Conservation (phyloP, 257 asterid species). For the Fraxinus anomala region DNA sequence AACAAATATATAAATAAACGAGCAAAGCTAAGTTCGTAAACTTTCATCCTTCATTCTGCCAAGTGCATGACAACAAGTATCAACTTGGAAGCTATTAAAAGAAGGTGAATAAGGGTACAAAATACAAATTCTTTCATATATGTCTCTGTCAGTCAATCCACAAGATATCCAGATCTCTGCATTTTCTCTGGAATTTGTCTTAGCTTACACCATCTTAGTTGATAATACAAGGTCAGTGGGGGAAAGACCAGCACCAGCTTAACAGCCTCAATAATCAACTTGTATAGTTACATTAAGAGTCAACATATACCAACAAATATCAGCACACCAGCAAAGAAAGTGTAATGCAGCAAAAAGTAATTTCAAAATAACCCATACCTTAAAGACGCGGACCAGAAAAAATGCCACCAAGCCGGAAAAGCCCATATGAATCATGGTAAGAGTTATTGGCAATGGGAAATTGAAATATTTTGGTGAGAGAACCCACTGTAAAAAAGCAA, state of each 20-base stretch:
- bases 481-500: conserved; percentile 77
- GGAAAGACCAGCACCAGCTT: conserved; percentile 8
- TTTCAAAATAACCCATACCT: conserved; percentile 50
- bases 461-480: conserved; percentile 97
- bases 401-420: conserved; percentile 95
- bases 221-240: conserved; percentile 6
- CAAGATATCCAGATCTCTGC: neutral
- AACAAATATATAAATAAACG: neutral
- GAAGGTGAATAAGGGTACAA: neutral
- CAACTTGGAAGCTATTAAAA: conserved; percentile 5
- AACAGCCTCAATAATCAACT: conserved; percentile 20
- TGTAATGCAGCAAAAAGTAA: conserved; percentile 18
- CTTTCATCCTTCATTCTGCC: conserved; percentile 4
- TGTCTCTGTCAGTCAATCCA: neutral
- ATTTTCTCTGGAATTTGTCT: neutral
- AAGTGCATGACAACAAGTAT: neutral
- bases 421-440: conserved; percentile 99
- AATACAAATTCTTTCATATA: neutral
- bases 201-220: conserved; percentile 3
- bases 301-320: conserved; percentile 14
- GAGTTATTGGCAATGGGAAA: conserved; percentile 91
- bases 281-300: conserved; percentile 15
- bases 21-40: neutral
- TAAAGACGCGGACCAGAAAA: conserved; percentile 80
- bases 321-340: conserved; percentile 4